These are phyloP conservation scores for Angophora floribunda DNA, from an alignment of 345 rosid genomes.

Conservation along the genomic window DNA sequence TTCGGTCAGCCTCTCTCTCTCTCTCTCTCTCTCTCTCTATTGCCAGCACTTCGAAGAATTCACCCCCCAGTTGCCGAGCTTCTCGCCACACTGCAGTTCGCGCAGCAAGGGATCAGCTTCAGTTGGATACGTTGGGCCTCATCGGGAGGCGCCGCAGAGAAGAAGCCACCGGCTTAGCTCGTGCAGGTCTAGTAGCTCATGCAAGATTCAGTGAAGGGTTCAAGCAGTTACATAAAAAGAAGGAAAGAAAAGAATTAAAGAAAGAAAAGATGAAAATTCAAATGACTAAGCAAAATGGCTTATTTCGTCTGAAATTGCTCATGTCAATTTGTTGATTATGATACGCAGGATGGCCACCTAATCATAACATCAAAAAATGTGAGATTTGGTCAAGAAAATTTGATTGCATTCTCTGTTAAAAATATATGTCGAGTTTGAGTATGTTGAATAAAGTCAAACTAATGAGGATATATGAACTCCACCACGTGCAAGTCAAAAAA, in stretches of 20 bases:
- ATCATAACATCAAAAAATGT: rapidly evolving
- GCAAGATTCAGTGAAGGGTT: neutral
- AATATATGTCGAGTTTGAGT: too few relatives aligned
- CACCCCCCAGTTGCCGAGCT: neutral
- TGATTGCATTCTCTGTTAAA: too few relatives aligned
- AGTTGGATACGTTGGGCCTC: conserved; percentile 43
- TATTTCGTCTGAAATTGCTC: neutral
- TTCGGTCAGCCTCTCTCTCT: neutral
- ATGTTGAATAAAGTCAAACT: too few relatives aligned
- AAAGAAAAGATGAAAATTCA: neutral
- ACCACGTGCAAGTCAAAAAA: too few relatives aligned
- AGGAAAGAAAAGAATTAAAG: neutral
- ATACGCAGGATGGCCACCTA: neutral
- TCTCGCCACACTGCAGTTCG: neutral
- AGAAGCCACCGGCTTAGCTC: conserved; percentile 55
- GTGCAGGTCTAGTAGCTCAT: neutral
- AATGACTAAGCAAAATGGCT: neutral
- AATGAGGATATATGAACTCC: too few relatives aligned
- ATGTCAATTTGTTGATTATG: rapidly evolving
- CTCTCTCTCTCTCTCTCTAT: conserved; percentile 12
- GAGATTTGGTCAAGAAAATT: neutral
- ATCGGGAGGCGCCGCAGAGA: conserved; percentile 20
- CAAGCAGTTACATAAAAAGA: neutral
- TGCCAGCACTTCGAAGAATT: conserved; percentile 3
- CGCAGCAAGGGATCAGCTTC: conserved; percentile 17